Evolutionary conservation across 371 early-diverging fungal species (phyloP), one percentile per base, ranked within the genome.

Genomic region (Syncephalastrum monosporum): DNA sequence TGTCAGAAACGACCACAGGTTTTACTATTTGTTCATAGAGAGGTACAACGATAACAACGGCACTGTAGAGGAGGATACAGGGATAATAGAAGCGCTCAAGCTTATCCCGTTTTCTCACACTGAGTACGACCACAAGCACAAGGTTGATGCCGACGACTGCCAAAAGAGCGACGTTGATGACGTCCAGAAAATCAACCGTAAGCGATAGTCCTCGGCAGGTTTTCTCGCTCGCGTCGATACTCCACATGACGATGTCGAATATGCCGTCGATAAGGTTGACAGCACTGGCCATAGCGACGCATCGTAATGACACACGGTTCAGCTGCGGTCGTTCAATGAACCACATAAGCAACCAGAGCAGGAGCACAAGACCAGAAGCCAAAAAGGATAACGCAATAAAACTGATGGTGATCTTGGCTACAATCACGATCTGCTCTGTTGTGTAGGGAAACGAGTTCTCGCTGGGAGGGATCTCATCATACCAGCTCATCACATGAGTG

Each of bases 221-320:
- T 29, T 5, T 48, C 21, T 48, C 23, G 42, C 21, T 50, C 10
- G 21, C 19, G 4, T 16, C 19, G 7, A 50, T 48, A 19, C 41
- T 6, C 6, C 12, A 42, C 58, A 49, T 65, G 19, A 16, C 5
- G 3, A 67, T 53, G 8, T 43, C 33, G 13, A 67, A 50, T 7
- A 50, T 21, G 10, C 53, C 50, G n/a, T 61, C 54, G 13, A 67
- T 29, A 3, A 56, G 12, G 23, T 67, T 53, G 29, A 56, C 42
- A 1, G 64, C 6, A 13, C 50, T 52, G 3, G 67, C 61, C 3
- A 57, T 17, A 10, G 61, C 58, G 12, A 72, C 73, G 41, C 73
- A 72, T 10, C 70, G 49, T n/a, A 72, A 16, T 1, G 69, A 72
- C n/a, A 72, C 58, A 25, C 69, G 53, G 23, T 72, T 63, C 6